A percentile compares a stretch with the other conserved stretches of the same genome.
Conservation (phyloP, 805 yeast genomes). For the Candida silvicultrix region DNA sequence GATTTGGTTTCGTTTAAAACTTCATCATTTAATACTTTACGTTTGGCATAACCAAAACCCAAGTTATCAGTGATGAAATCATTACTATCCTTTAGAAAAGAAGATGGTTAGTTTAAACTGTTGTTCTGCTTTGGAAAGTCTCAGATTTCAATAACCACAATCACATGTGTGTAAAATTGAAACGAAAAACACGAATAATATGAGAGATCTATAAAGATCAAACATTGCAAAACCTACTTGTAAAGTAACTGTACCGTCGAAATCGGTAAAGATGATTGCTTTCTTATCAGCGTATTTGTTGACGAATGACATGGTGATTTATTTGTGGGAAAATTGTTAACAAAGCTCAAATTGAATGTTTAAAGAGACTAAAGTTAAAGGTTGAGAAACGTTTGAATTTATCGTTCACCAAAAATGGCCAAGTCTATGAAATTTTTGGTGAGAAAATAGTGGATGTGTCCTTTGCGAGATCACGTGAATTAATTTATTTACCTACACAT, state of each 20-base stretch:
- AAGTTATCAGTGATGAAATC: constrained; percentile 83
- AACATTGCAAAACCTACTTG: constrained; percentile 33
- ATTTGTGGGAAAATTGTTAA: background rate
- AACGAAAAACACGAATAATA: no score
- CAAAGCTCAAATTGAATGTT: background rate
- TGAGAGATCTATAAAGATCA: background rate
- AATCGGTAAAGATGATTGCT: constrained; percentile 92
- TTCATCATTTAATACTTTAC: constrained; percentile 63
- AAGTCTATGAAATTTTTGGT: background rate
- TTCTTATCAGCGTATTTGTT: constrained; percentile 26
- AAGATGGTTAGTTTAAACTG: background rate
- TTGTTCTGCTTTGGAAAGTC: no score
- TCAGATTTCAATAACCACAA: background rate
- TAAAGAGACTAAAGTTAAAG: background rate
- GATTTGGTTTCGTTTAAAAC: constrained; percentile 62
- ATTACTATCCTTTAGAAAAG: constrained; percentile 62
- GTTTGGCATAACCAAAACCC: constrained; percentile 73
- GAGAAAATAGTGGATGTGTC: background rate
- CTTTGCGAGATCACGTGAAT: background rate
- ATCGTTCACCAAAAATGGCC: background rate
- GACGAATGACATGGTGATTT: constrained; percentile 21
- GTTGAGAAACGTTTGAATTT: background rate
- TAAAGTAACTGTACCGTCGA: constrained; percentile 95
- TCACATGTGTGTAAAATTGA: background rate
- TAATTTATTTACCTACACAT: no score